A percentile compares a stretch with the other conserved stretches of the same genome.
These are phyloP conservation scores for Scopulariopsis brevicaulis DNA, from an alignment of 2,329 filamentous ascomycete genomes.

Conservation along the genomic window DNA sequence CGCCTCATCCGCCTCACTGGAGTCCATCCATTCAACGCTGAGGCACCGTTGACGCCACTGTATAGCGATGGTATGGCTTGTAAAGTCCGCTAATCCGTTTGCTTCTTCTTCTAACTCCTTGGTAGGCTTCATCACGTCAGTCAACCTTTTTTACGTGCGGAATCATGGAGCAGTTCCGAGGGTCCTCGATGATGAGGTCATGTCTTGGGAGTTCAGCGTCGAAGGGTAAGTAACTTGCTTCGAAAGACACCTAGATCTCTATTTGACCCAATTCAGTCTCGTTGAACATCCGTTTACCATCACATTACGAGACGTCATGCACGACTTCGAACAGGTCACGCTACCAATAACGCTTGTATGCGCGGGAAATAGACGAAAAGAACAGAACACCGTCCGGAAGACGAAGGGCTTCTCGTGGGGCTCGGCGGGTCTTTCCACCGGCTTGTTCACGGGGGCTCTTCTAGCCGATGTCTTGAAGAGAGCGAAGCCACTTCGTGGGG, in stretches of 20 bases:
- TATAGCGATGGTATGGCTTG: slow-evolving; percentile 44
- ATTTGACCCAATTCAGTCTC: slow-evolving; percentile 20
- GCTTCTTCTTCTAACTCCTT: neutral
- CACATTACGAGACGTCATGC: slow-evolving; percentile 59
- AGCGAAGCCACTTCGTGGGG: slow-evolving; percentile 57
- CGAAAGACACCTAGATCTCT: too few species aligned
- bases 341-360: slow-evolving; percentile 84
- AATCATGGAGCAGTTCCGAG: slow-evolving; percentile 80
- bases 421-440: slow-evolving; percentile 74
- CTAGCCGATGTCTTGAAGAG: slow-evolving; percentile 59
- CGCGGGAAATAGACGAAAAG: slow-evolving; percentile 83
- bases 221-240: neutral
- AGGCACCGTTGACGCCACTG: slow-evolving; percentile 67
- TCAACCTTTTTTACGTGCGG: slow-evolving; percentile 81
- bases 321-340: slow-evolving; percentile 69
- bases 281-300: slow-evolving; percentile 67
- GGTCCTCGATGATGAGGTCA: slow-evolving; percentile 59
- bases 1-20: slow-evolving; percentile 79
- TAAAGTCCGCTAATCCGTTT: neutral
- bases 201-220: slow-evolving; percentile 51
- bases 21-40: slow-evolving; percentile 83
- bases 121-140: slow-evolving; percentile 71
- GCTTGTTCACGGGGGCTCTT: slow-evolving; percentile 74
- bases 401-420: slow-evolving; percentile 95
- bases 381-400: slow-evolving; percentile 84